These are phyloP conservation scores for Graphilbum sp. DNA, from an alignment of 2,329 filamentous ascomycete genomes.

Conservation along the genomic window DNA sequence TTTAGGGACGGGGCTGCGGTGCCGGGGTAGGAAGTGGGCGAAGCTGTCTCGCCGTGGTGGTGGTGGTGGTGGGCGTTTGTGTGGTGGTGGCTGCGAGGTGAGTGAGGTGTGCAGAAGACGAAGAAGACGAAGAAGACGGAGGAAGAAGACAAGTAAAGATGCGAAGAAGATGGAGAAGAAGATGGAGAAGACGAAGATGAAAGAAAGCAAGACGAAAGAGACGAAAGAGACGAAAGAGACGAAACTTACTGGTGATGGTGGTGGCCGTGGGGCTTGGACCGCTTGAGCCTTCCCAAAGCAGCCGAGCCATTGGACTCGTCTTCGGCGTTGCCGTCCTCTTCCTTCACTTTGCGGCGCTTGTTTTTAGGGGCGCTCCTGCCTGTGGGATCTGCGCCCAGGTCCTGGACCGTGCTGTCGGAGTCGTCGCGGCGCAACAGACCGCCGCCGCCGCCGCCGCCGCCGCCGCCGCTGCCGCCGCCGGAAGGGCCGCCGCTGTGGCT, in stretches of 20 bases:
- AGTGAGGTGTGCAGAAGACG: neutral
- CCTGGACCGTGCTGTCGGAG: conserved; percentile 25
- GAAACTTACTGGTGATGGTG: conserved; percentile 49
- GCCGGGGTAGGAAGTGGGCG: conserved; percentile 22
- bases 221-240: neutral
- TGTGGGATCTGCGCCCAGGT: conserved; percentile 23
- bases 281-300: conserved; percentile 42
- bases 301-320: conserved; percentile 48
- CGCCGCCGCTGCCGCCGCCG: neutral
- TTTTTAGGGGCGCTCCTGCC: conserved; percentile 25
- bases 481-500: neutral
- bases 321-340: conserved; percentile 52
- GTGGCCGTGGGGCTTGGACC: conserved; percentile 45
- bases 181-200: too few species aligned
- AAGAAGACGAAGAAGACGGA: neutral
- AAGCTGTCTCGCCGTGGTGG: conserved; percentile 22
- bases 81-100: conserved; percentile 26
- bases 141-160: too few species aligned
- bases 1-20: conserved; percentile 19
- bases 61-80: conserved; percentile 45
- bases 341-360: conserved; percentile 56
- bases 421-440: conserved; percentile 34
- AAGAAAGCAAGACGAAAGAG: too few species aligned
- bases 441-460: neutral
- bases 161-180: too few species aligned